Base-by-base conservation (phyloP, 2,329 filamentous ascomycete genomes). In the Aspergillus ochraceus region DNA sequence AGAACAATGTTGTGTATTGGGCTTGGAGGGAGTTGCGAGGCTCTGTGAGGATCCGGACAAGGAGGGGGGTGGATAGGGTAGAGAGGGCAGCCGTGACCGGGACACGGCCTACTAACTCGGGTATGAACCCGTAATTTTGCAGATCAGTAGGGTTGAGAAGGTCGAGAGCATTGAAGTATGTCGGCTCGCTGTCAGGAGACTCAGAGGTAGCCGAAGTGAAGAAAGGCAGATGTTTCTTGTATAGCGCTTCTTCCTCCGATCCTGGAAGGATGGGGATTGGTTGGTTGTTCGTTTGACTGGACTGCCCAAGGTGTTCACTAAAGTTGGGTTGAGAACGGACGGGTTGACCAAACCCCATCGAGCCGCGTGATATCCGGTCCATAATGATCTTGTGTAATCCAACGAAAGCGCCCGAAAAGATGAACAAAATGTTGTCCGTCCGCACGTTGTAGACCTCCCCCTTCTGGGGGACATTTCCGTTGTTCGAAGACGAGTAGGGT, bases 341-440 rank as follows among this genome's bases (percentile, higher is more conserved):
- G 22, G 90, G 88, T 4, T 93, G 92, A 5, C 93, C 93, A 69
- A 99, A 99, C 0, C 95, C 95, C 66, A 99, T 94, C 3, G 91
- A 90, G 11, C 88, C 87, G 70, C 90, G 92, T 12, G 92, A 89
- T 49, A 98, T 89, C n/a, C 95, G 88, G 60, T 92, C 90, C 60
- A 96, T 82, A 52, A 99, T 86, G 36, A 90, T 85, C 73, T 96
- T 97, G 70, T 97, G 91, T 1, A 98, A 82, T 2, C 93, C 94
- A 39, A 96, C 90, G 72, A 99, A 99, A 19, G 95, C 95, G 19
- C 95, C 95, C 12, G 93, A 96, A 74, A 95, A 97, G 47, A 99
- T 92, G 77, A 99, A 99, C 29, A 99, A 84, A 60, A 99, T 98
- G 68, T 98, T 97, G 65, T 92, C 93, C 0, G 95, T 99, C 68